phyloP scores from a whole-genome alignment of 805 yeast species.

The Huiozyma sinensis region DNA sequence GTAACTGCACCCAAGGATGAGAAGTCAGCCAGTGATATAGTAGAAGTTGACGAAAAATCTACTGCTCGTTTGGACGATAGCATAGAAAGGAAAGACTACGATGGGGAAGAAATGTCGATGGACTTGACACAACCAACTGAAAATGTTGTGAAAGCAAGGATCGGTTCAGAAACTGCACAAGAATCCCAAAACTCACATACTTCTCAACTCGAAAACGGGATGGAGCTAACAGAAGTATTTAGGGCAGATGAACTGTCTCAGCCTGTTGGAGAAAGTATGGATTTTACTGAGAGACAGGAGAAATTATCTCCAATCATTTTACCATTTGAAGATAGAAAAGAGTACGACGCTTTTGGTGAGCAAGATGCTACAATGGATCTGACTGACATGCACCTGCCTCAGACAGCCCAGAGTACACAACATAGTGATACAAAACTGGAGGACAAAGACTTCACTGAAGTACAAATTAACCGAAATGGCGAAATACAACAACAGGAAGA shows the following conservation, averaged over 20 bases:
- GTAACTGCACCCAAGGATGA: constrained; percentile 12
- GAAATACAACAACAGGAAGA: background rate
- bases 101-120: constrained; percentile 1
- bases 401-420: no score
- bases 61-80: background rate
- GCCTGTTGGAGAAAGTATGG: background rate
- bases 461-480: background rate
- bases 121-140: constrained; percentile 5
- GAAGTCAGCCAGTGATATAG: background rate
- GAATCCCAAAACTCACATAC: no score
- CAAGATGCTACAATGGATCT: constrained; percentile 9
- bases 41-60: background rate
- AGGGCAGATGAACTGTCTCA: no score
- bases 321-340: background rate
- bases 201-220: no score
- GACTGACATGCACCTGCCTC: constrained; percentile 2
- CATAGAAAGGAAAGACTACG: no score
- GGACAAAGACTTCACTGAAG: constrained; percentile 1
- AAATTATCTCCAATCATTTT: constrained; percentile 5
- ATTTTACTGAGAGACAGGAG: constrained; percentile 4
- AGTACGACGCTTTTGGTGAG: background rate
- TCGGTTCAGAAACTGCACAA: no score
- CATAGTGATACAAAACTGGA: background rate
- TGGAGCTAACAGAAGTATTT: no score
- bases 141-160: no score